Evolutionary conservation across 2,329 filamentous ascomycete genomes (phyloP), one percentile per base, ranked within the genome.

Genomic region (Aspergillus aculeatinus): DNA sequence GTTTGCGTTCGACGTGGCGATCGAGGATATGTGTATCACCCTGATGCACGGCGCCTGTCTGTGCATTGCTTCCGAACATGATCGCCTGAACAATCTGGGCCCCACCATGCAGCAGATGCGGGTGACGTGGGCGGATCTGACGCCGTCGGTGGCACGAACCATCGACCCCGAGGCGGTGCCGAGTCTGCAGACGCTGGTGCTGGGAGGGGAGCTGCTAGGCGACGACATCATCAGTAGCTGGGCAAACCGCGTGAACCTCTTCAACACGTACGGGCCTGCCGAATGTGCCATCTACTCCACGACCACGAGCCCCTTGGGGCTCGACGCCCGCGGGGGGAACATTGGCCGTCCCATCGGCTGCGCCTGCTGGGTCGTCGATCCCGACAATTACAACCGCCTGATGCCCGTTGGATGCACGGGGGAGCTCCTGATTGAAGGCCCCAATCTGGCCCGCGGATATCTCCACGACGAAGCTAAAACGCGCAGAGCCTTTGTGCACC

Each of bases 351-450:
- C 25, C 25, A 25, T 25, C 25, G 35, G 7, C 16, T 42, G 21
- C 4, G 10, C 12, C 11, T 5, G 21, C 12, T 56, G 52, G 39
- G 11, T 61, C 2, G 60, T 55, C 0, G 27, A 61, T 19, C 48
- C 55, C 6, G 14, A 23, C 3, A 31, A 59, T 5, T 10, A 10
- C 21, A 7, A 48, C 9, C 21, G 12, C 1, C 48, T 59, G 7
- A 39, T 49, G 1, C 56, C 60, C 2, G 19, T 55, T 12, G 60
- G 60, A 1, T 21, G 16, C 4, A 39, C 50, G 5, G 60, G 16
- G 5, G 60, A 61, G 39, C 33, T 61, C 2, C 11, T 56, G 16
- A 25, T 61, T 7, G 56, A 58, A 53, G 52, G 60, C 0, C 60
- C 60, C 5, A 11, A 10, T 4, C n/a, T 59, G n/a, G 51, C 44